phyloP scores from a whole-genome alignment of 1,139 yeast genomes.

The Schizosaccharomyces versatilis region DNA sequence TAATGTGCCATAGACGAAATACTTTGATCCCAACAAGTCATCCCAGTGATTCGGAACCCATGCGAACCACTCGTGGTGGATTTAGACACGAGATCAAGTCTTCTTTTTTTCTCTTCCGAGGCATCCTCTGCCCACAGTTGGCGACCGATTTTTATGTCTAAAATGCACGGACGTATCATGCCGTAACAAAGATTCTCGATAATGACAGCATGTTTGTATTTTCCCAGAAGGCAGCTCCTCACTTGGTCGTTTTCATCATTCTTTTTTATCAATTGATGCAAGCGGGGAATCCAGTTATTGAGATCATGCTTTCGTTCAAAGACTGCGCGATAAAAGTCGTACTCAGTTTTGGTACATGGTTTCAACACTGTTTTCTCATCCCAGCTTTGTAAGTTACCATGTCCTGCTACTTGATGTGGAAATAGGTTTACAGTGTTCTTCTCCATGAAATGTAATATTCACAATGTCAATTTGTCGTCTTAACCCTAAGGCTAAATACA shows the following conservation, averaged over 20 bases:
- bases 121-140: slow-evolving; percentile 43
- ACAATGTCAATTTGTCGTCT: too few species aligned
- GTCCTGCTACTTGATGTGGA: slow-evolving; percentile 56
- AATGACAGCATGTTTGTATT: slow-evolving; percentile 26
- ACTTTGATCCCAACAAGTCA: slow-evolving; percentile 20
- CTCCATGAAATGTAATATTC: too few species aligned
- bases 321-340: slow-evolving; percentile 36
- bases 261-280: slow-evolving; percentile 2
- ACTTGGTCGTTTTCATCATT: background rate
- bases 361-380: slow-evolving; percentile 53
- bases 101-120: slow-evolving; percentile 32
- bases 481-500: too few species aligned
- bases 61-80: slow-evolving; percentile 63
- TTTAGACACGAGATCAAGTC: slow-evolving; percentile 42
- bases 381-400: slow-evolving; percentile 45
- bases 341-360: slow-evolving; percentile 39
- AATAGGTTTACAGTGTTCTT: background rate
- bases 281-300: slow-evolving; percentile 5
- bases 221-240: background rate
- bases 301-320: slow-evolving; percentile 4
- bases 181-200: slow-evolving; percentile 48
- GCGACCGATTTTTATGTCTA: slow-evolving; percentile 69
- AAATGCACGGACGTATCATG: slow-evolving; percentile 40
- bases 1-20: background rate
- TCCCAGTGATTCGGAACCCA: slow-evolving; percentile 65